Base-by-base conservation (phyloP, 768 basidiomycete species). In the Clathrus columnatus region DNA sequence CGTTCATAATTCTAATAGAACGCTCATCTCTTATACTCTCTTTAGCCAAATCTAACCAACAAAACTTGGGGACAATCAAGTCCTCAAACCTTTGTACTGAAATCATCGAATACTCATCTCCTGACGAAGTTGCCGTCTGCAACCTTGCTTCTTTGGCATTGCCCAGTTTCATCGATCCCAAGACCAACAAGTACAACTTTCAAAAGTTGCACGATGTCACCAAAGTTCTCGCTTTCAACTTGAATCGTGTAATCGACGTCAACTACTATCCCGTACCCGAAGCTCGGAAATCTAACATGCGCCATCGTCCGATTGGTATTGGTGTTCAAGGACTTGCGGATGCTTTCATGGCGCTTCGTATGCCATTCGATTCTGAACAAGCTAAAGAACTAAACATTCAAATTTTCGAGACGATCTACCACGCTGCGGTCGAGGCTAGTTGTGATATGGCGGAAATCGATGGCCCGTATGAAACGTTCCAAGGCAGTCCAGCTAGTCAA, bases 401-500 rank as follows among this genome's bases (percentile, higher is more conserved):
- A 71, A 97, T 99, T 69, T 97, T 96, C 68, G 96, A 99, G 76
- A 99, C 96, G 14, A 97, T 99, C 67, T 99, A 98, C 68, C 92
- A 99, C 62, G 95, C 80, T 55, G 89, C 90, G 0, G 80, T 92
- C 23, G 95, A 98, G 70, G 85, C 91, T 4, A 93, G 90, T 60
- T 82, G 78, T 57, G 96, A 98, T 70, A 70, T 97, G 56, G 92
- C 95, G 20, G 80, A 74, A 66, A 72, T 63, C 54, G 82, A 86
- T 18, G 93, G 91, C 21, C 77, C 87, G 2, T 99, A 97, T 67
- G 85, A 91, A 72, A 85, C 89, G 1, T 97, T 83, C 75, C 76
- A 80, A 60, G 96, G 95, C 26, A 91, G 89, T 54, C 95, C 96
- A n/a, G 91, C 90, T 0, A 80, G 81, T 36, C 75, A 82, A 59